Evolutionary conservation across 371 early-diverging fungal species (phyloP).

Genomic region (Lichtheimia ramosa): DNA sequence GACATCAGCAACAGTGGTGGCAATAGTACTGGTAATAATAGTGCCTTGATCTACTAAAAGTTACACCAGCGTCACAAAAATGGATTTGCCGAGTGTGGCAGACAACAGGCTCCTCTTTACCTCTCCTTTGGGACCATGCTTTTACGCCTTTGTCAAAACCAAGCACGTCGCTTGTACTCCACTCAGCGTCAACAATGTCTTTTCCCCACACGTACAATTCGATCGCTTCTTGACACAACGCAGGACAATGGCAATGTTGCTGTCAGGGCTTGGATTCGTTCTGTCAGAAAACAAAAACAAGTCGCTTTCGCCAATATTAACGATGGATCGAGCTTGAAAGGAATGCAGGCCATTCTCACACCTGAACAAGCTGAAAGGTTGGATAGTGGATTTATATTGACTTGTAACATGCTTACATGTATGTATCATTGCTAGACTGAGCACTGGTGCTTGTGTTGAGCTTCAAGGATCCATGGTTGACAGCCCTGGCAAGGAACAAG

Average conservation of each 20-base stretch:
- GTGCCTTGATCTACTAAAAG: no score
- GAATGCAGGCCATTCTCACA: slow-evolving; percentile 74
- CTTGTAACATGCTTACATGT: background rate
- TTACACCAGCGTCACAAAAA: no score
- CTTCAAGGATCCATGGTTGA: slow-evolving; percentile 62
- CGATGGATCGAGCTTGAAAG: slow-evolving; percentile 74
- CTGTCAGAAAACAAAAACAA: slow-evolving; percentile 80
- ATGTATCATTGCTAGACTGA: slow-evolving; percentile 38
- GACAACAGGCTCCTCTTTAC: no score
- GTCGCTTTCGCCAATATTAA: slow-evolving; percentile 74
- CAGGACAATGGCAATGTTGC: slow-evolving; percentile 13
- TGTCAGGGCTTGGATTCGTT: slow-evolving; percentile 84
- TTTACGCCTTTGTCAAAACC: background rate
- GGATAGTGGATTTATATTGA: background rate
- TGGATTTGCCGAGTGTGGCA: no score
- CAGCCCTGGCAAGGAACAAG: slow-evolving; percentile 76
- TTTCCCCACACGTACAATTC: slow-evolving; percentile 12
- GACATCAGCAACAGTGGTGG: no score
- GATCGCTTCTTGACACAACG: slow-evolving; percentile 7
- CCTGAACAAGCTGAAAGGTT: slow-evolving; percentile 55
- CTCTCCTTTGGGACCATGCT: no score
- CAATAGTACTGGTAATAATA: no score
- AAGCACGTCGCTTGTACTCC: slow-evolving; percentile 1
- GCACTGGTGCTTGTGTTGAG: slow-evolving; percentile 74
- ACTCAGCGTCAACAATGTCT: slow-evolving; percentile 1